Base-by-base conservation (phyloP, 2,329 filamentous ascomycete species). In the Macrophomina tecta region DNA sequence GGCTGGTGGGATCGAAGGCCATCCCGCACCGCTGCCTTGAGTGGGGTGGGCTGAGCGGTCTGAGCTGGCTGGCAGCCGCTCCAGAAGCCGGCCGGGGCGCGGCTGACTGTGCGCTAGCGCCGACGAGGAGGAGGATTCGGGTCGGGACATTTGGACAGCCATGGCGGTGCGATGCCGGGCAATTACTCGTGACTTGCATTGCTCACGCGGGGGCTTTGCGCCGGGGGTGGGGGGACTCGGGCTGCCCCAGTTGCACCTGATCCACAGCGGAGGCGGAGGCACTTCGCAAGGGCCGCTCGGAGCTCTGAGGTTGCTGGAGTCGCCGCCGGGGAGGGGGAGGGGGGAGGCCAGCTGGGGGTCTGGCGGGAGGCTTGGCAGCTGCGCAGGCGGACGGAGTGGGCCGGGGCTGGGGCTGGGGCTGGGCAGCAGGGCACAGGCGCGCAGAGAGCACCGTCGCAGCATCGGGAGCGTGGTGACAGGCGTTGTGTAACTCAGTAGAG, bases 61-160 rank as follows among this genome's bases (percentile, higher is more conserved):
- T 49, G 58, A 16, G 42, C 45, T 62, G 58, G 58, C 58, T 30
- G 58, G 36, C 45, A 32, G 56, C 42, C 56, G 23, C 56, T n/a
- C 16, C 56, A 61, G 40, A 4, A n/a, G 56, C 32, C 58, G 58
- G 46, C 55, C 40, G 42, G 40, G n/a, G 42, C 23, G 55, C 40
- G 58, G 58, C 58, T 62, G 58, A 62, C 58, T 16, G 45, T 49
- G 58, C 58, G 45, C 49, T 61, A 61, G 56, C 38, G 38, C 18
- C 40, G 30, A 61, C 3, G 12, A 30, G 30, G 18, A 16, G 32
- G 49, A 52, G 9, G 18, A 52, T 11, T 7, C 3, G 42, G 38
- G 30, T 49, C 45, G 58, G 58, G 32, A 18, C 4, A 2, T 36
- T 30, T 5, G 32, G 34, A 49, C 14, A 14, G 42, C 56, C 38